A percentile compares a stretch with the other conserved stretches of the same genome.
These are phyloP conservation scores for Colletotrichum eremochloae DNA, from an alignment of 2,329 filamentous ascomycete genomes.

Conservation along the genomic window DNA sequence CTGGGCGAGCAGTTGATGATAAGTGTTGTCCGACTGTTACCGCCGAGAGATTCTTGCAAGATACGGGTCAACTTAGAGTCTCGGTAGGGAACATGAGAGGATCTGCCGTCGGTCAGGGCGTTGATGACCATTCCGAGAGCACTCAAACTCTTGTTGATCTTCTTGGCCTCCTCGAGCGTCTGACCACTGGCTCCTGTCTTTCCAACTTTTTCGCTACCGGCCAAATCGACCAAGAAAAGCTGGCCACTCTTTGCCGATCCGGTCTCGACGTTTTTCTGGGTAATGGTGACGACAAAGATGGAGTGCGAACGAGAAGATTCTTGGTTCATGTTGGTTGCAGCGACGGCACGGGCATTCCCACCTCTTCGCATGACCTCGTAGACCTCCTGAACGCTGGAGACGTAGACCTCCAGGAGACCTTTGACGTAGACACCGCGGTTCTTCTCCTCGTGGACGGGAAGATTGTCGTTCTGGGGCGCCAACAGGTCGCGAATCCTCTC, in stretches of 20 bases:
- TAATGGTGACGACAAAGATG: constrained; percentile 96
- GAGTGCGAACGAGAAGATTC: constrained; percentile 98
- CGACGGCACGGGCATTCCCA: constrained; percentile 89
- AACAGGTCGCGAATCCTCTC: constrained; percentile 96
- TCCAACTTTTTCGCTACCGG: constrained; percentile 97
- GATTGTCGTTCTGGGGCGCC: constrained; percentile 92
- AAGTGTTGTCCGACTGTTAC: constrained; percentile 97
- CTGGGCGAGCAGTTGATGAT: constrained; percentile 99
- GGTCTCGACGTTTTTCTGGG: constrained; percentile 97
- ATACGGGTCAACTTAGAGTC: constrained; percentile 98
- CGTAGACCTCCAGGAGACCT: constrained; percentile 93
- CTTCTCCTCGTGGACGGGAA: constrained; percentile 98
- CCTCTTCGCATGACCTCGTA: constrained; percentile 97
- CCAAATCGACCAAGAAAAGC: constrained; percentile 97
- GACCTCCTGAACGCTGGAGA: constrained; percentile 94
- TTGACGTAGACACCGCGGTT: constrained; percentile 97
- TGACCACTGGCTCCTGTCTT: constrained; percentile 98
- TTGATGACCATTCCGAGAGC: constrained; percentile 99
- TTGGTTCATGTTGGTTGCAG: constrained; percentile 99
- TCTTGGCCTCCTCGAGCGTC: constrained; percentile 97
- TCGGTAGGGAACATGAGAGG: constrained; percentile 93
- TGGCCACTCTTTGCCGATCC: constrained; percentile 96
- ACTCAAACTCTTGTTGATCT: constrained; percentile 99
- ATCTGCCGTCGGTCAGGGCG: constrained; percentile 95
- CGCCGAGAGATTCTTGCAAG: constrained; percentile 94